These are phyloP conservation scores for Debaryomyces subglobosus DNA, from an alignment of 1,139 yeast species.

Conservation along the genomic window DNA sequence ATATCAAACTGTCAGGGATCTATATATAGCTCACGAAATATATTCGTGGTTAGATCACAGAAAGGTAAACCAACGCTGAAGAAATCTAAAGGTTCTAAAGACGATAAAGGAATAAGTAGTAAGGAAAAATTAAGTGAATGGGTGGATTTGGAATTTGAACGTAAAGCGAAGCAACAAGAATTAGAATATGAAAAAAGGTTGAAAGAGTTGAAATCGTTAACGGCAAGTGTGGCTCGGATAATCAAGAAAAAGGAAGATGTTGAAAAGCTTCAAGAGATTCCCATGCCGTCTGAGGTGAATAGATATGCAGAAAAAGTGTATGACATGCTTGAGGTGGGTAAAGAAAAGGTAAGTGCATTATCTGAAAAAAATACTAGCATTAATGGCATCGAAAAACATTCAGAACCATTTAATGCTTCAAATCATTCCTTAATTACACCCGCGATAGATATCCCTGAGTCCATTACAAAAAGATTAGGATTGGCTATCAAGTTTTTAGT, in stretches of 20 bases:
- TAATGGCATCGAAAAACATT: not conserved
- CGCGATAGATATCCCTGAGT: conserved; percentile 39
- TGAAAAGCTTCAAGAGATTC: conserved; percentile 19
- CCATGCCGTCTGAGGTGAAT: conserved; percentile 26
- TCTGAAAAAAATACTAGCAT: not conserved
- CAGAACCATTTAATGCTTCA: conserved; percentile 5
- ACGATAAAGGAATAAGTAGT: not conserved
- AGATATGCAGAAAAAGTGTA: conserved; percentile 21
- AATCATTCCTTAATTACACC: conserved; percentile 22
- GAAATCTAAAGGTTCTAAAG: conserved; percentile 1
- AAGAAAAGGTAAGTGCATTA: not conserved
- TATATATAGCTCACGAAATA: conserved; percentile 6
- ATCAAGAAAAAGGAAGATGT: conserved; percentile 19
- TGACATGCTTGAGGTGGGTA: conserved; percentile 13
- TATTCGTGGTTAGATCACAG: conserved; percentile 15
- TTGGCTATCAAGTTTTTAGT: conserved; percentile 51
- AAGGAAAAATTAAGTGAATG: conserved; percentile 18
- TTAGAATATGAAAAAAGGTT: conserved; percentile 25
- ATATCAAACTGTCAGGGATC: not conserved
- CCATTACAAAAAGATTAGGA: conserved; percentile 48
- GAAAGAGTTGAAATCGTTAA: conserved; percentile 21
- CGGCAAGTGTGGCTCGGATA: conserved; percentile 26
- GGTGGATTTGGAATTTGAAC: conserved; percentile 22
- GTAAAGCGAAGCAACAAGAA: conserved; percentile 23
- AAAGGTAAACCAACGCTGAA: conserved; percentile 6